These are phyloP conservation scores for Geosiphon pyriformis DNA, from an alignment of 192 early-diverging fungal species.

Conservation along the genomic window DNA sequence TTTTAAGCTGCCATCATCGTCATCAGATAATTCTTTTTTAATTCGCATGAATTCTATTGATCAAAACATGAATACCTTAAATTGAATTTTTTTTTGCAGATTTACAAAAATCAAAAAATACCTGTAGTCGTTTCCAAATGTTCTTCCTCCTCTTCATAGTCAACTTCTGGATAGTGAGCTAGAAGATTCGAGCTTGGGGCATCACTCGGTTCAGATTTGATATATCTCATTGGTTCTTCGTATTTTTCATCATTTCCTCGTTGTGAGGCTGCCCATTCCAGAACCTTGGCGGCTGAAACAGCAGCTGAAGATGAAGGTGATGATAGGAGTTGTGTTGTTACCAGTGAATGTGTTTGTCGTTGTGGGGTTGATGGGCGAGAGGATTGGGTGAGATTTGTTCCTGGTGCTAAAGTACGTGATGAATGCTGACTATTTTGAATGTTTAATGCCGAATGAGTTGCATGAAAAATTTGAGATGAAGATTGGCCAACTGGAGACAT, in stretches of 20 bases:
- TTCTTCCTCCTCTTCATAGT: not conserved
- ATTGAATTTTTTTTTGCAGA: not conserved
- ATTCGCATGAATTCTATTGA: not conserved
- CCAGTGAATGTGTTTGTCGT: not conserved
- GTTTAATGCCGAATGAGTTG: not conserved
- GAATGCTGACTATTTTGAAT: not conserved
- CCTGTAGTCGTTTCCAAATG: not conserved
- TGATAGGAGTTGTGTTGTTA: not conserved
- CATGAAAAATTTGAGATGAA: not conserved
- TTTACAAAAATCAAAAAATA: not conserved
- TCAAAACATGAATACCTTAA: not conserved
- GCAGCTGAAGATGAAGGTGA: not conserved
- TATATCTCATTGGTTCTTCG: not conserved
- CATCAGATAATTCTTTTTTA: not conserved
- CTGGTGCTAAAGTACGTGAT: not conserved
- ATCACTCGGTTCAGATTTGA: not conserved
- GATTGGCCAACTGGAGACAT: not conserved
- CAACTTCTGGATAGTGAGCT: not conserved
- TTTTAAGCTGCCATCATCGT: slow-evolving; percentile 26
- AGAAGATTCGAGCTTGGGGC: not conserved
- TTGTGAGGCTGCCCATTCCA: not conserved
- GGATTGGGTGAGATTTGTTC: not conserved
- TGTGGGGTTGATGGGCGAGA: not conserved
- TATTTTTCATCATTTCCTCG: not conserved
- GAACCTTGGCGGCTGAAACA: not conserved